Evolutionary conservation across 495 filamentous ascomycete genomes (phyloP).

Genomic region (Neurospora intermedia): DNA sequence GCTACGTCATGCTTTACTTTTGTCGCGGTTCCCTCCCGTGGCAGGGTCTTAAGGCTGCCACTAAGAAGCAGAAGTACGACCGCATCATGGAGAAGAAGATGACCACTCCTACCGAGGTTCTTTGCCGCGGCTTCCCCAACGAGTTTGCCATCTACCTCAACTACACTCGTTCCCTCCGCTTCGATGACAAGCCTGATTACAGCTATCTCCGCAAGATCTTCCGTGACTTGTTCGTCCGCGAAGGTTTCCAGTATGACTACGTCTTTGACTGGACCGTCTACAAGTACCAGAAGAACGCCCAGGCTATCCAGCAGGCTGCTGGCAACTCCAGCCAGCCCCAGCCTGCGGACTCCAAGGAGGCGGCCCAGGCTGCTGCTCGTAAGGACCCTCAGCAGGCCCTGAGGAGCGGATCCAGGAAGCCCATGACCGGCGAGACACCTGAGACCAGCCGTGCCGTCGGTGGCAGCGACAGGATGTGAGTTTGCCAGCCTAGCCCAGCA

Average conservation of each 20-base stretch:
- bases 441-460: conserved; percentile 82
- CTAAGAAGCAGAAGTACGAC: conserved; percentile 99
- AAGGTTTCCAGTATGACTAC: conserved; percentile 99
- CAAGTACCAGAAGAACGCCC: conserved; percentile 99
- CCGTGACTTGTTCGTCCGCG: conserved; percentile 97
- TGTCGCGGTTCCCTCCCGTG: conserved; percentile 98
- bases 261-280: conserved; percentile 99
- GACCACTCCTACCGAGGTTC: conserved; percentile 98
- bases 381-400: conserved; percentile 50
- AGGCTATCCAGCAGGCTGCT: conserved; percentile 42
- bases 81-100: conserved; percentile 99
- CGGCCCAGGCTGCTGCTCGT: conserved; percentile 45
- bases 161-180: conserved; percentile 97
- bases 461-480: conserved; percentile 99
- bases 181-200: conserved; percentile 99
- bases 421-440: conserved; percentile 67
- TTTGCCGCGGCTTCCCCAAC: conserved; percentile 98
- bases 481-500: conserved; percentile 52
- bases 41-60: conserved; percentile 99
- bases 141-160: conserved; percentile 99
- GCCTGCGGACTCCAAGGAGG: conserved; percentile 42
- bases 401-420: conserved; percentile 71
- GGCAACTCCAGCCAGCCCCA: conserved; percentile 42
- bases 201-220: conserved; percentile 99
- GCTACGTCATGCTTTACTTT: conserved; percentile 99